These are phyloP conservation scores for Fusarium longipes DNA, from an alignment of 2,329 filamentous ascomycete genomes.

Conservation along the genomic window DNA sequence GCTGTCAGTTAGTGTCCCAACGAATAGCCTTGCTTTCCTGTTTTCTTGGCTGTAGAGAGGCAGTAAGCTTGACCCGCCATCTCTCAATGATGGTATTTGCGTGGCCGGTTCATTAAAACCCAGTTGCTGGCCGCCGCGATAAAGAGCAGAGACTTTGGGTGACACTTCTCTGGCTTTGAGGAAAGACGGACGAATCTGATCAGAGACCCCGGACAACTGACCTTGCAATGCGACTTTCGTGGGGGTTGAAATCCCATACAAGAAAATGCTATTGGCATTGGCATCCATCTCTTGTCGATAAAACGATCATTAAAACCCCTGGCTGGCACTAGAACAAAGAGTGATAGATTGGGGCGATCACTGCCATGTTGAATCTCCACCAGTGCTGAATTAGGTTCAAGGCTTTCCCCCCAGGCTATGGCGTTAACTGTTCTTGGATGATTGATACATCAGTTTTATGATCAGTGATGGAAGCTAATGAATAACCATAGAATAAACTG, in stretches of 20 bases:
- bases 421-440: not conserved
- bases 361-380: not conserved
- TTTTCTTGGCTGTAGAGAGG: slow-evolving; percentile 21
- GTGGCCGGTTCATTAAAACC: not conserved
- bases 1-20: slow-evolving; percentile 2
- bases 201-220: not conserved
- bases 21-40: slow-evolving; percentile 6
- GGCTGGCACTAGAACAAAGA: slow-evolving; percentile 7
- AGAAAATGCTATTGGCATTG: slow-evolving; percentile 20
- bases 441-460: not conserved
- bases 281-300: slow-evolving; percentile 6
- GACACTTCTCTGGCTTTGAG: not conserved
- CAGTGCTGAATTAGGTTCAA: slow-evolving; percentile 6
- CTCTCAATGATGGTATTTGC: not conserved
- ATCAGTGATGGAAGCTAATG: not conserved
- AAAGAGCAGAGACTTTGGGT: not conserved
- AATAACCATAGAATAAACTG: not conserved
- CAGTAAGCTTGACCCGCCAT: not conserved
- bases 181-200: not conserved
- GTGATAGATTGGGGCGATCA: slow-evolving; percentile 2
- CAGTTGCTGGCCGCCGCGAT: not conserved
- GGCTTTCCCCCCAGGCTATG: not conserved
- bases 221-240: slow-evolving; percentile 10
- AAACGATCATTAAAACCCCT: slow-evolving; percentile 8
- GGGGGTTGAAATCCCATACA: slow-evolving; percentile 15